A percentile compares a stretch with the other conserved stretches of the same genome.
Evolutionary conservation across 192 early-diverging fungal genomes (phyloP).

Genomic region (Coemansia sp.): DNA sequence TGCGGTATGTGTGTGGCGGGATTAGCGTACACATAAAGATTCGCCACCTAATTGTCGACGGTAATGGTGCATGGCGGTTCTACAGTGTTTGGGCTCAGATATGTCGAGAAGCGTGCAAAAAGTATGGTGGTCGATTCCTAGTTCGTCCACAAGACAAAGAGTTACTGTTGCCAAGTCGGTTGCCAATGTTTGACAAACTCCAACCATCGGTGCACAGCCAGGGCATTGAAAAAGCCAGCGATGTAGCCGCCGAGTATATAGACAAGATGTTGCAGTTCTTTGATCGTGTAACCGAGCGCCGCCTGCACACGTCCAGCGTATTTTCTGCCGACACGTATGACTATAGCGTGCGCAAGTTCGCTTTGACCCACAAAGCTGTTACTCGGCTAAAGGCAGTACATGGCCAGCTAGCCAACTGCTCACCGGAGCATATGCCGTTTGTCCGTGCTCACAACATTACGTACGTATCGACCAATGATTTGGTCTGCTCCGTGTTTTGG

Average conservation of each 20-base stretch:
- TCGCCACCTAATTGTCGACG: constrained; percentile 39
- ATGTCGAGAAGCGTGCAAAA: constrained; percentile 19
- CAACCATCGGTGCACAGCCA: background rate
- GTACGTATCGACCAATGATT: constrained; percentile 41
- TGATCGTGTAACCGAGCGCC: background rate
- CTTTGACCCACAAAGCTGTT: constrained; percentile 1
- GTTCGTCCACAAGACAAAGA: background rate
- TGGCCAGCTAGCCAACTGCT: constrained; percentile 14
- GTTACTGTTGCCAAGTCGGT: background rate
- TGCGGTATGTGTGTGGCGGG: constrained; percentile 39
- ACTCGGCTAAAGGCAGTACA: constrained; percentile 20
- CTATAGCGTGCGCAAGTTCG: constrained; percentile 16
- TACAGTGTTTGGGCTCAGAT: constrained; percentile 26
- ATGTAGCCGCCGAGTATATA: background rate
- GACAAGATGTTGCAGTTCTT: background rate
- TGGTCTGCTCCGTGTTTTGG: constrained; percentile 35
- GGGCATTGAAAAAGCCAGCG: background rate
- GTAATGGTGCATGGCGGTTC: constrained; percentile 30
- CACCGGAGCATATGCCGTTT: background rate
- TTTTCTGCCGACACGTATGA: no score
- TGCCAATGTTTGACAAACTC: background rate
- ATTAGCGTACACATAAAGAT: constrained; percentile 37
- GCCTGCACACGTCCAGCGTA: background rate
- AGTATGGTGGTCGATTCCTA: background rate
- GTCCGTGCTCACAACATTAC: constrained; percentile 6